Base-by-base conservation (phyloP, 805 yeast genomes). In the Saccharomycopsis fermentans region DNA sequence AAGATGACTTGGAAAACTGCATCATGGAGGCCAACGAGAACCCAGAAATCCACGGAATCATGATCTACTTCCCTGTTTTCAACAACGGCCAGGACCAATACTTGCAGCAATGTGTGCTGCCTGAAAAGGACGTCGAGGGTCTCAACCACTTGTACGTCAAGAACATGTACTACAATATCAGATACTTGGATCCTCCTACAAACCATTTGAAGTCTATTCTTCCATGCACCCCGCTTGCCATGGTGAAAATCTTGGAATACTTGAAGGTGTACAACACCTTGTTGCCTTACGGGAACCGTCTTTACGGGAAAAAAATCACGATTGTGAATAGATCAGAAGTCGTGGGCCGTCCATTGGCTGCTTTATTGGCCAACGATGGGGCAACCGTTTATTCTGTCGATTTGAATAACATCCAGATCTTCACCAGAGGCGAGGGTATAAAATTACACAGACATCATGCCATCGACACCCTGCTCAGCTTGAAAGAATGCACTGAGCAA, bases 31-130 rank as follows among this genome's bases (percentile, higher is more conserved):
- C 98, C 60, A 94, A 94, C 70, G 75, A 76, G 32, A 92, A 91
- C 67, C 81, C 79, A 58, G 65, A 69, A 0, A 88, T 92, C 43
- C 84, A 90, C 68, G 99, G 98, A 26, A 94, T 94, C 64, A 90
- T 94, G 87, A 92, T 94, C 16, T 94, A 94, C 71, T 94, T 92
- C 80, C 99, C 99, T 0, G 98, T 94, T 2, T 94, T 89, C 72
- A 97, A 96, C 2, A 88, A 89, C 68, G 81, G 88, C 60, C 98
- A 94, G 73, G 99, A 94, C 71, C 96, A 88, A 72, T 94, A 94
- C 70, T 73, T 94, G 59, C 98, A 94, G 73, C 98, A 94, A 73
- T 87, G 90, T 62, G 91, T 94, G 19, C 76, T 90, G n/a, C 76
- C 84, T 43, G 92, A 89, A 61, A 94, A 94, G 70, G 99, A 94